Evolutionary conservation across 352 stramenopile species (phyloP).

Genomic region (Phytopythium litorale): DNA sequence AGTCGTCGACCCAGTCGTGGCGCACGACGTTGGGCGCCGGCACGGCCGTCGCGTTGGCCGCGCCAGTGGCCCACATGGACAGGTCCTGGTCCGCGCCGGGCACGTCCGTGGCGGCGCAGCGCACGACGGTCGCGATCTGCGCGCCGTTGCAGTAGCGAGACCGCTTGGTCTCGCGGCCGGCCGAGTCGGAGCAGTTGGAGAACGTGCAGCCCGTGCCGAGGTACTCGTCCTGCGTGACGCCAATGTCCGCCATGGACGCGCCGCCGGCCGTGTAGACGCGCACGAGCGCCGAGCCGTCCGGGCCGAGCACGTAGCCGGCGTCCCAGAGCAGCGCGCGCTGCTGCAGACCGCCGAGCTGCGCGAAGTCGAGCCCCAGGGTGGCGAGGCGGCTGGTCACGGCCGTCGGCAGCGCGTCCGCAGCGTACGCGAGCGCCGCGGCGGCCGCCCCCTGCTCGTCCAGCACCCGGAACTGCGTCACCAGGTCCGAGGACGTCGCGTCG

Average conservation of each 20-base stretch:
- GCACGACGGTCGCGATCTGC: constrained; percentile 14
- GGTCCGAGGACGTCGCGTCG: constrained; percentile 16
- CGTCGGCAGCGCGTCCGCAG: too few relatives aligned
- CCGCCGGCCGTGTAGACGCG: constrained; percentile 18
- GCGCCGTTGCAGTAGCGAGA: constrained; percentile 19
- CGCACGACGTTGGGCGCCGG: neutral
- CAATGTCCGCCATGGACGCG: constrained; percentile 28
- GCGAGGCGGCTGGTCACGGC: too few relatives aligned
- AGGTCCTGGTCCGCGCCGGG: neutral
- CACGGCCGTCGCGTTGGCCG: too few relatives aligned
- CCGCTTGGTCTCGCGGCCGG: constrained; percentile 3
- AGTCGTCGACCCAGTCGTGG: neutral
- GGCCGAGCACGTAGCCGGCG: constrained; percentile 41
- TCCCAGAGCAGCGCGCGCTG: constrained; percentile 75
- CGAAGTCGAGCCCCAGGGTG: too few relatives aligned
- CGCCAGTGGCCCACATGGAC: too few relatives aligned
- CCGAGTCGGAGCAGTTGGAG: constrained; percentile 14
- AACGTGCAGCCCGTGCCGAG: neutral
- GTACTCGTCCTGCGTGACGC: constrained; percentile 17
- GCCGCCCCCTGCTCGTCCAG: neutral
- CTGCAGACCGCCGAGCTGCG: constrained; percentile 26
- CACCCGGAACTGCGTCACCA: constrained; percentile 1
- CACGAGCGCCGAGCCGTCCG: too few relatives aligned
- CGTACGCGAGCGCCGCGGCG: too few relatives aligned
- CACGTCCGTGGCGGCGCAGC: constrained; percentile 17